Base-by-base conservation (phyloP, 768 basidiomycete genomes). In the Daedalea quercina region DNA sequence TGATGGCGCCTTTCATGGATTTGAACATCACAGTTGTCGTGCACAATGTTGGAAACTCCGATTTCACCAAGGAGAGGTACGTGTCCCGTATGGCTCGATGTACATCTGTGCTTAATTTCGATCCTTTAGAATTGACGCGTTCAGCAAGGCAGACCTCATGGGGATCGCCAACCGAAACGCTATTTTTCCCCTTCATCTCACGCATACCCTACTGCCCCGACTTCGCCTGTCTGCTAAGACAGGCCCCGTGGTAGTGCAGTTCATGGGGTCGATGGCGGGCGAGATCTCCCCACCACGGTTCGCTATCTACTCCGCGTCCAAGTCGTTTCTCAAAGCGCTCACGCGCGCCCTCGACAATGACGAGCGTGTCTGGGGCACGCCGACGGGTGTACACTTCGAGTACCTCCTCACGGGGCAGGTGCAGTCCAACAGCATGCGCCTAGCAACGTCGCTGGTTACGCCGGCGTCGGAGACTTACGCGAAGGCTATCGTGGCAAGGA, bases 21-120 rank as follows among this genome's bases (percentile, higher is more conserved):
- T 43, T 67, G 26, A 55, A 67, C 52, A 59, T 67, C 43, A 65
- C 65, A 3, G 28, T 63, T n/a, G 54, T 67, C 20, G 31, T 65
- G 1, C 54, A 67, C 53, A 67, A 67, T 50, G 65, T 63, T n/a
- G 64, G 64, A 1, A 54, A 57, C 9, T 44, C 40, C 0, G 50
- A 51, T 2, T 37, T 28, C 12, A 45, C 50, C 8, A 47, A 34
- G 33, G 44, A 57, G 26, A 58, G 54, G 65, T 65, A 13, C 12
- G 60, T 54, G 43, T 20, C 33, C 42, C 13, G 20, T 34, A 3
- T 40, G 22, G 40, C 6, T 19, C 8, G 7, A 8, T 19, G 37
- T 6, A 17, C 37, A 17, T 40, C 15, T 40, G 13, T 8, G 15
- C 15, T 40, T 15, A 6, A 40, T 4, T 6, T 31, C 15, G 4